These are phyloP conservation scores for Hanseniaspora sp. DNA, from an alignment of 1,139 yeast genomes.

Conservation along the genomic window DNA sequence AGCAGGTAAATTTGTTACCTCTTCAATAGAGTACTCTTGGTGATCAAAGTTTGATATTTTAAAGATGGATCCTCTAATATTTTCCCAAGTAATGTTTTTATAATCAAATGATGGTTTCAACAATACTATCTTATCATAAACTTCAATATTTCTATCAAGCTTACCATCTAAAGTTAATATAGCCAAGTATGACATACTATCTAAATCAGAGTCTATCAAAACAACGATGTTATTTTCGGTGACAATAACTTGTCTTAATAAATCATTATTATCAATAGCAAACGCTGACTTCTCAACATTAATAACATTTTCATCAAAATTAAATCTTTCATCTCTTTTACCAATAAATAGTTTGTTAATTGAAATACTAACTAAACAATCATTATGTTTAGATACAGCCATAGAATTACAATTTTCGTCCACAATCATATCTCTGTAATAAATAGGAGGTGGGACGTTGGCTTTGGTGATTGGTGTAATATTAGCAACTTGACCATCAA, in stretches of 20 bases:
- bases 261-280: slow-evolving; percentile 33
- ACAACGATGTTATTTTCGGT: slow-evolving; percentile 43
- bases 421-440: slow-evolving; percentile 54
- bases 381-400: slow-evolving; percentile 54
- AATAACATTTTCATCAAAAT: slow-evolving; percentile 24
- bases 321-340: slow-evolving; percentile 16
- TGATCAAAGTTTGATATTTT: slow-evolving; percentile 28
- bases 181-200: slow-evolving; percentile 38
- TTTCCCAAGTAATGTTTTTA: slow-evolving; percentile 44
- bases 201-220: slow-evolving; percentile 39
- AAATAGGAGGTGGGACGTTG: slow-evolving; percentile 90
- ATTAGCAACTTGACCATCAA: slow-evolving; percentile 65
- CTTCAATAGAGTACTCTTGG: slow-evolving; percentile 26
- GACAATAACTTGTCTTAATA: slow-evolving; percentile 53
- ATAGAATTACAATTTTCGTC: slow-evolving; percentile 48
- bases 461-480: slow-evolving; percentile 78
- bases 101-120: slow-evolving; percentile 49
- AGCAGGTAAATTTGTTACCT: slow-evolving; percentile 51
- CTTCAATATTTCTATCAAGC: slow-evolving; percentile 35
- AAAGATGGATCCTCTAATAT: slow-evolving; percentile 52
- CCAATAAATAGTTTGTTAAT: slow-evolving; percentile 36
- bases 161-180: slow-evolving; percentile 39
- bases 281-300: slow-evolving; percentile 29
- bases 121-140: slow-evolving; percentile 43
- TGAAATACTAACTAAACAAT: slow-evolving; percentile 47